These are phyloP conservation scores for Suillus paluster DNA, from an alignment of 768 basidiomycete species.

Conservation along the genomic window DNA sequence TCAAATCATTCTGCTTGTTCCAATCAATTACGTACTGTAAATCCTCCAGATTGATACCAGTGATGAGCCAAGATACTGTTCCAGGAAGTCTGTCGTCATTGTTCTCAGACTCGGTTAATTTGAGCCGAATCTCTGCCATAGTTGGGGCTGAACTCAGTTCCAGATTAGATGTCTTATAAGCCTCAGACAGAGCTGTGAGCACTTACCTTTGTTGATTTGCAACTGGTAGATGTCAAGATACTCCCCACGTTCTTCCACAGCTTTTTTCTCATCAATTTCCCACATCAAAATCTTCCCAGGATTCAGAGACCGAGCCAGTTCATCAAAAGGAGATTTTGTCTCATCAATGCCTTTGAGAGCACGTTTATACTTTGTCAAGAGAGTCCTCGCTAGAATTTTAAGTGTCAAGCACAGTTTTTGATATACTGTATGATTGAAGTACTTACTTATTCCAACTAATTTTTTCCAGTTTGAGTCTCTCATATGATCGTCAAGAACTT, in stretches of 20 bases:
- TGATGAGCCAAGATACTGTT: conserved; percentile 7
- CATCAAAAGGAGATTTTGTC: background rate
- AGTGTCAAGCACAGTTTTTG: background rate
- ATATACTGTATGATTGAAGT: background rate
- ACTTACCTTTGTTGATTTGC: conserved; percentile 11
- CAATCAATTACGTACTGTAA: background rate
- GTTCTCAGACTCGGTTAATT: background rate
- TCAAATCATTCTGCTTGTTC: too few relatives aligned
- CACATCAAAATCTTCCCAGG: background rate
- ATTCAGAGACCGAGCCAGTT: background rate
- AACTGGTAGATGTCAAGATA: conserved; percentile 10
- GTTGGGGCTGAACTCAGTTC: background rate
- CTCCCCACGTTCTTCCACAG: background rate
- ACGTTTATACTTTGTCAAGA: background rate
- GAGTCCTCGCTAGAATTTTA: background rate
- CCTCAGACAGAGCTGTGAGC: background rate
- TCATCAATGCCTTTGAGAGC: background rate
- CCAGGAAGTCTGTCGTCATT: background rate
- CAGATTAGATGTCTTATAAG: background rate
- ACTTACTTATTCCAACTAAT: conserved; percentile 24
- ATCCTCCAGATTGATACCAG: conserved; percentile 1
- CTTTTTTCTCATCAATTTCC: background rate
- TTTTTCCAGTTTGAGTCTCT: conserved; percentile 40
- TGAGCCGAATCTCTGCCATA: conserved; percentile 10
- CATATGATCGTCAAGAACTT: conserved; percentile 37